These are phyloP conservation scores for Chenopodium suecicum DNA, from an alignment of 148 eudicot genomes.

Conservation along the genomic window DNA sequence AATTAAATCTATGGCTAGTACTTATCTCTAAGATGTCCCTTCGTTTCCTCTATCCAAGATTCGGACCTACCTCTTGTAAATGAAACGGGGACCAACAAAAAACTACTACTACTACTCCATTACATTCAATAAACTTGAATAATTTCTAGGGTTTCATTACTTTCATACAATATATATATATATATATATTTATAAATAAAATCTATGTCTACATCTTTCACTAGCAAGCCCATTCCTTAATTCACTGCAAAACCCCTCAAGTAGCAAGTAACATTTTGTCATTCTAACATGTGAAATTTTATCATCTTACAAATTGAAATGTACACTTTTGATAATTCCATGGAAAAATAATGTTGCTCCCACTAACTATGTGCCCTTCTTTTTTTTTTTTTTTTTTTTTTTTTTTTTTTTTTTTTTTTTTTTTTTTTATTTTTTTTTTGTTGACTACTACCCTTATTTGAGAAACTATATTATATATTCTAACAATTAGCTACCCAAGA, in stretches of 20 bases:
- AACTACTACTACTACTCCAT: not conserved
- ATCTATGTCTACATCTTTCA: slow-evolving; percentile 17
- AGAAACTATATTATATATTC: not conserved
- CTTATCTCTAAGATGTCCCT: slow-evolving; percentile 9
- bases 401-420: no score
- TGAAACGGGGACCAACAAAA: slow-evolving; percentile 14
- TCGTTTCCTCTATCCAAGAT: slow-evolving; percentile 6
- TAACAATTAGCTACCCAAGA: not conserved
- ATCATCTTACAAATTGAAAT: slow-evolving; percentile 28
- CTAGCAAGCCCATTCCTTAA: slow-evolving; percentile 21
- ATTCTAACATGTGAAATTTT: slow-evolving; percentile 31
- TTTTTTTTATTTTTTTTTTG: no score
- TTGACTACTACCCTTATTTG: not conserved
- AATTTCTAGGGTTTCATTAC: not conserved
- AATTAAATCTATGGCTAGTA: not conserved
- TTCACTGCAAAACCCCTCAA: slow-evolving; percentile 8
- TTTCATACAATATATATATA: not conserved
- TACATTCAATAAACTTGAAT: not conserved
- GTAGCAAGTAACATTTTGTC: not conserved
- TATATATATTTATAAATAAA: not conserved
- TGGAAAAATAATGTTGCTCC: slow-evolving; percentile 1
- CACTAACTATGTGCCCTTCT: not conserved
- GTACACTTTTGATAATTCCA: slow-evolving; percentile 16
- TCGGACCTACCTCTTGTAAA: slow-evolving; percentile 6
- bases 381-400: no score